These are phyloP conservation scores for Starmerella sirachaensis DNA, from an alignment of 805 yeast genomes.

Conservation along the genomic window DNA sequence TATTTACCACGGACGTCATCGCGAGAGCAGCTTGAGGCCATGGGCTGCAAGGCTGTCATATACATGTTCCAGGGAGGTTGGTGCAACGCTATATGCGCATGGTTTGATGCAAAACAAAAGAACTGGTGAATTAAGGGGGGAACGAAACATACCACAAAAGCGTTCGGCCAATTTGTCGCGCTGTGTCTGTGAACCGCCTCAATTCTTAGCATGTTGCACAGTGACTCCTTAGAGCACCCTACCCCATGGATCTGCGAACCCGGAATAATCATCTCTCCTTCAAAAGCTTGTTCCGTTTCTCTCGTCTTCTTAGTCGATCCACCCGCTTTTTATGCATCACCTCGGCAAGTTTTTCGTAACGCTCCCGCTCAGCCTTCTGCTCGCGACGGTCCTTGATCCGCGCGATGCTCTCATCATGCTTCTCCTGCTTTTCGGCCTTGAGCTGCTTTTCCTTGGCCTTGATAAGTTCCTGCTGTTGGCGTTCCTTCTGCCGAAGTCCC, in stretches of 20 bases:
- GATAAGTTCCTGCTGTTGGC: constrained; percentile 50
- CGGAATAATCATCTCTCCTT: constrained; percentile 55
- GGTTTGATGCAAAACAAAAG: constrained; percentile 6
- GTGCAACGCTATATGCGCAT: constrained; percentile 16
- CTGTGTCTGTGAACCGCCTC: no score
- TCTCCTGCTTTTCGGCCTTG: constrained; percentile 64
- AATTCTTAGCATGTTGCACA: no score
- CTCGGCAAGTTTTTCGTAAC: constrained; percentile 68
- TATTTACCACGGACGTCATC: constrained; percentile 21
- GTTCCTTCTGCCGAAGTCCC: constrained; percentile 55
- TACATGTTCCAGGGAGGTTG: constrained; percentile 14
- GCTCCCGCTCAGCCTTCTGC: constrained; percentile 75
- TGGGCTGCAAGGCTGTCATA: constrained; percentile 16
- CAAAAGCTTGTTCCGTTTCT: constrained; percentile 86
- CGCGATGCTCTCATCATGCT: constrained; percentile 35
- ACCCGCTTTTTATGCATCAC: constrained; percentile 88
- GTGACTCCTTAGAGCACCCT: no score
- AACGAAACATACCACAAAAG: no score
- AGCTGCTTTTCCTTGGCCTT: constrained; percentile 60
- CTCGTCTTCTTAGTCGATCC: constrained; percentile 78
- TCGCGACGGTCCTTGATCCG: constrained; percentile 55
- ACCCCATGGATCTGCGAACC: background rate
- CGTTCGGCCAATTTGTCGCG: no score
- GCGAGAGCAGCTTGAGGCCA: constrained; percentile 12
- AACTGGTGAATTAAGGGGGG: background rate